A percentile compares a stretch with the other conserved stretches of the same genome.
Evolutionary conservation across 202 grass and related monocot genomes (phyloP).

Genomic region (Elaeis oleifera): DNA sequence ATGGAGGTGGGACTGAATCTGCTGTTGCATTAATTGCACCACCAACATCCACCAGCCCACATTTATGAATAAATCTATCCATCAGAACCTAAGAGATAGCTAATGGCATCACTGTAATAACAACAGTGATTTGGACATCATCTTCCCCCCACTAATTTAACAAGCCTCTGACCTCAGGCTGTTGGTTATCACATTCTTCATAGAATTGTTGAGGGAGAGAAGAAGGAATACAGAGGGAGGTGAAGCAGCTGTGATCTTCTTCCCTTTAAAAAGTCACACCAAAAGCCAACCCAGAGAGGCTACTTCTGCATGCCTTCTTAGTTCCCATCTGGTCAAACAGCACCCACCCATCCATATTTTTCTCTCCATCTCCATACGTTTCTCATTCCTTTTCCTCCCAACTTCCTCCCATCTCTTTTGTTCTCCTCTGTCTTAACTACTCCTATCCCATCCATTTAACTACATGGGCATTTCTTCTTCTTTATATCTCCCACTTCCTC

Average conservation of each 20-base stretch:
- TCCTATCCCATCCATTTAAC: background rate
- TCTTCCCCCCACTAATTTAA: background rate
- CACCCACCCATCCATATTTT: background rate
- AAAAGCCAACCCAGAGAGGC: slow-evolving; percentile 23
- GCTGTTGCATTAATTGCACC: slow-evolving; percentile 23
- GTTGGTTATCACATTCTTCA: too few species aligned
- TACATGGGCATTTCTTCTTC: background rate
- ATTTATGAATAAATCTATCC: slow-evolving; percentile 26
- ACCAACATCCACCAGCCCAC: slow-evolving; percentile 24
- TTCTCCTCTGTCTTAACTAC: slow-evolving; percentile 19
- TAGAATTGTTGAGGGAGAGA: too few species aligned
- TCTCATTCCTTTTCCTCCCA: background rate
- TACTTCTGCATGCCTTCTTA: slow-evolving; percentile 17
- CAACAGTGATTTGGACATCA: background rate
- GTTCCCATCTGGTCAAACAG: slow-evolving; percentile 4
- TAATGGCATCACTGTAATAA: too few species aligned
- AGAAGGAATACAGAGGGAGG: too few species aligned
- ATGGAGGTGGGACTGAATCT: background rate
- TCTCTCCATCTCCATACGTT: slow-evolving; percentile 12
- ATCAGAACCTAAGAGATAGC: background rate
- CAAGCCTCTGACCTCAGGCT: too few species aligned
- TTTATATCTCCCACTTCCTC: slow-evolving; percentile 13
- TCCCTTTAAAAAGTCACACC: slow-evolving; percentile 28
- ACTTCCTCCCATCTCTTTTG: background rate
- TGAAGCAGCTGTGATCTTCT: background rate